Evolutionary conservation across 345 rosid species (phyloP), one percentile per base, ranked within the genome.

Genomic region (Populus alba): DNA sequence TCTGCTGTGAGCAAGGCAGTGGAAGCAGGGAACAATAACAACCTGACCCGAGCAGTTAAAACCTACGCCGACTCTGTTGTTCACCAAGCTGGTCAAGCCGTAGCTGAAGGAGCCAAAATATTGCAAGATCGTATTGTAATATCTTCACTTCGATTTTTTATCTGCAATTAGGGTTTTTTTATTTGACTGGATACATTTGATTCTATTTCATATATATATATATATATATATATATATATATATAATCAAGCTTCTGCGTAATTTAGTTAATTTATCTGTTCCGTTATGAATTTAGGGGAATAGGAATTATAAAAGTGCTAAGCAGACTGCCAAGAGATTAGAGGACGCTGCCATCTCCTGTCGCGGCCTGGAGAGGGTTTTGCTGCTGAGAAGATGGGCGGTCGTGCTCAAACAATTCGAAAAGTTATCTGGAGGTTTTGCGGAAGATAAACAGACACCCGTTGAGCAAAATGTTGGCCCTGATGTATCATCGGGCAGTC

Each of bases 21-120:
- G 87, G 98, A 94, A 89, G 98, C 79, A 6, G 99, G 99, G 31
- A 92, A 91, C 91, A 92, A 90, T 79, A 96, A 89, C 85, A 96
- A 96, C 75, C 90, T 96, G 81, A 92, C 99, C 7, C 97, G 90
- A 79, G 89, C 92, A 78, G 93, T 96, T 82, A 90, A 79, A 87
- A 94, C 86, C 90, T 92, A 91, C 61, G 97, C 98, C 43, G 99
- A 96, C 88, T 74, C 96, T 85, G 97, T 96, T 83, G 98, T 92
- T 72, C 98, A 95, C 18, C 98, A 93, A 13, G 99, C 99, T 31
- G 99, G 98, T 8, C 98, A 94, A 77, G 97, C 98, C 80, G 97
- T 96, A 63, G 92, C 92, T 22, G 99, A 88, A 82, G 99, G 99
- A 75, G 97, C 99, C 79, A 96, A 94, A 89, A 87, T 96, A 86